Base-by-base conservation (phyloP, 371 early-diverging fungal species). In the Chytridiales sp. region DNA sequence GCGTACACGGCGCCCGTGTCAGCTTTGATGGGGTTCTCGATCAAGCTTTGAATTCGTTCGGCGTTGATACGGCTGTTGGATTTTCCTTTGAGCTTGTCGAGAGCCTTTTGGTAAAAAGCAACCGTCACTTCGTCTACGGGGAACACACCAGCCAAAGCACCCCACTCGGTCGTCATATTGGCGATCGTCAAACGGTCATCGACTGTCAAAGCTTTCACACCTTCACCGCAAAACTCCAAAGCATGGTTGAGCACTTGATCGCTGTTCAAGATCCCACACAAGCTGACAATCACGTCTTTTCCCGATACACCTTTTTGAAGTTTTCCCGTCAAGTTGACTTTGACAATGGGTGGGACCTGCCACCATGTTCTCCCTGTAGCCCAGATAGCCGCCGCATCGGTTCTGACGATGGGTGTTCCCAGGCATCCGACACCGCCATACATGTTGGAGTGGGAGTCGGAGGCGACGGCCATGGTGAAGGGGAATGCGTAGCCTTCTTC, bases 141-240 rank as follows among this genome's bases (percentile, higher is more conserved):
- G 74, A 97, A 97, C 1, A 97, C 87, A 51, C 94, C 95, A 21
- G 94, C 97, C 17, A 97, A 80, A 2, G 95, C 95, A 65, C 97
- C 97, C 97, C 97, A 97, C 72, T 97, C 97, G 21, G 97, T 97
- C 1, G 97, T 94, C 97, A 97, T 95, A 73, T 97, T 97, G 61
- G 95, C 87, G 61, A 97, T 92, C 36, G 95, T 90, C 46, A 97
- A 81, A 26, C 95, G 87, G 60, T 94, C 95, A 64, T 94, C 94
- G 4, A 95, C 79, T 0, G 85, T 78, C 54, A 96, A 63, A 2
- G 67, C 67, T 19, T 70, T 66, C 5, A 90, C 74, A 35, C 89
- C 92, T 38, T 49, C 64, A 40, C 94, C 94, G 32, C 81, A 83
- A 66, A 95, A 95, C 75, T 97, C 97, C 56, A 97, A 87, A 2